Conservation (phyloP, 2,329 filamentous ascomycete species). For the Gnomoniopsis smithogilvyi region DNA sequence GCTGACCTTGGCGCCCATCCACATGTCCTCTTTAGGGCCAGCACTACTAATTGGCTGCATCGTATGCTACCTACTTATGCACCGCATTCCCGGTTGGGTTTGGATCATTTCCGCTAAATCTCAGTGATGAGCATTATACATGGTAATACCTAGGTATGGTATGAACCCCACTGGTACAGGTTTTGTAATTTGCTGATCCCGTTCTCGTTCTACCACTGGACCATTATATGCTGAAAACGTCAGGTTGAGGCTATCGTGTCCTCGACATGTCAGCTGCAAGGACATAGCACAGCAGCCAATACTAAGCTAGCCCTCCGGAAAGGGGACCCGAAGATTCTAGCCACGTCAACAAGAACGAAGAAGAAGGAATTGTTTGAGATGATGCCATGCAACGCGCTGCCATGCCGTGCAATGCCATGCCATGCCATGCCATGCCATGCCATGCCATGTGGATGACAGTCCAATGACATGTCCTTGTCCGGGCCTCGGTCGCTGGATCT, state of each 20-base stretch:
- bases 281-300: background rate
- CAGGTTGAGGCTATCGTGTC: background rate
- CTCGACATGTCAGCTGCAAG: background rate
- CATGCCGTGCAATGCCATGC: conserved; percentile 5
- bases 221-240: background rate
- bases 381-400: conserved; percentile 7
- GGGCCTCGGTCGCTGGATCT: conserved; percentile 1
- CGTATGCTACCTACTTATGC: conserved; percentile 9
- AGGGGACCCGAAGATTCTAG: background rate
- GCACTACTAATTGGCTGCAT: conserved; percentile 16
- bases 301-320: background rate
- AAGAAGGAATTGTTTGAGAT: background rate
- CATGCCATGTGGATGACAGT: background rate
- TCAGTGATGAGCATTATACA: no score
- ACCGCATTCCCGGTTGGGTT: conserved; percentile 9
- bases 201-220: background rate
- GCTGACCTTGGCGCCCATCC: conserved; percentile 10
- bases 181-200: background rate
- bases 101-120: background rate
- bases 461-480: background rate
- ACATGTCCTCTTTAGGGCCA: conserved; percentile 4
- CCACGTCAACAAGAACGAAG: background rate
- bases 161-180: no score
- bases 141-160: background rate
- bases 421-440: conserved; percentile 10